phyloP scores from a whole-genome alignment of 2,329 filamentous ascomycete species.

The Hansfordia pulvinata region DNA sequence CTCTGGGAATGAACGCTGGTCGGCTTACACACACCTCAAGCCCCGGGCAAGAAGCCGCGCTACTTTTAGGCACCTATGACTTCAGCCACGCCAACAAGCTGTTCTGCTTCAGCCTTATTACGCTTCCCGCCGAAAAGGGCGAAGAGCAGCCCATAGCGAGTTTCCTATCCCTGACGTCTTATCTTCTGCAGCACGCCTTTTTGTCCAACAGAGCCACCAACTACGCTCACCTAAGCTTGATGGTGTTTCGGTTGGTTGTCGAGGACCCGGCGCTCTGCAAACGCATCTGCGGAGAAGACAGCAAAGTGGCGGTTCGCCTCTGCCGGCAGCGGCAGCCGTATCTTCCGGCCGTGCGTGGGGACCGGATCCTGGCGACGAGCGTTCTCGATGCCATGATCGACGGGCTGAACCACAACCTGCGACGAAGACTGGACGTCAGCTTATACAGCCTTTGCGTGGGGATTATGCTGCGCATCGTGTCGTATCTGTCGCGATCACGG shows the following conservation, averaged over 20 bases:
- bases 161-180: constrained; percentile 81
- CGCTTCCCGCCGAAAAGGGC: constrained; percentile 45
- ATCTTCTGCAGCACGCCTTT: constrained; percentile 86
- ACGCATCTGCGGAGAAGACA: constrained; percentile 68
- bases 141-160: constrained; percentile 64
- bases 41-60: constrained; percentile 64
- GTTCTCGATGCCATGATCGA: constrained; percentile 83
- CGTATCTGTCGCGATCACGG: constrained; percentile 69
- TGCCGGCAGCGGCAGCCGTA: constrained; percentile 84
- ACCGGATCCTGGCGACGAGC: constrained; percentile 60
- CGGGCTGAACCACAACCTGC: constrained; percentile 86
- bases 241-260: constrained; percentile 73
- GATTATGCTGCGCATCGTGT: constrained; percentile 70
- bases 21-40: constrained; percentile 29
- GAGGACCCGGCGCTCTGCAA: constrained; percentile 78
- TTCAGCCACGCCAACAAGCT: constrained; percentile 91
- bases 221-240: constrained; percentile 76
- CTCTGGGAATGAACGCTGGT: constrained; percentile 10
- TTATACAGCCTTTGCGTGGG: constrained; percentile 74
- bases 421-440: constrained; percentile 69
- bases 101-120: constrained; percentile 77
- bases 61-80: constrained; percentile 80
- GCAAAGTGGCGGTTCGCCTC: constrained; percentile 60
- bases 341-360: constrained; percentile 58
- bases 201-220: constrained; percentile 63